phyloP scores from a whole-genome alignment of 495 filamentous ascomycete species.

The Penicillium tannophilum region DNA sequence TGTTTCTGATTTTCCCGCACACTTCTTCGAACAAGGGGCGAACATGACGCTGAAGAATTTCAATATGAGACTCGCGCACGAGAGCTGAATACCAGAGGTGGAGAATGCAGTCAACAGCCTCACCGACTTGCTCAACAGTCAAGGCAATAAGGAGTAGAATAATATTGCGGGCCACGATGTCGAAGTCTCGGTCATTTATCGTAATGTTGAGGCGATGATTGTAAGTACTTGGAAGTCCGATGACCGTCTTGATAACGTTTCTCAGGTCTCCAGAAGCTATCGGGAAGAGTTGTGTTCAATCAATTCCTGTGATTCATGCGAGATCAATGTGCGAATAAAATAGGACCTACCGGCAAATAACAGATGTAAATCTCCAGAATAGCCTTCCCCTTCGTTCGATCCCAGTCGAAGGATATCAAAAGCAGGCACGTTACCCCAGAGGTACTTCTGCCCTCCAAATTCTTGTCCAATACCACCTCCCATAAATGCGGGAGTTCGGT shows the following conservation, averaged over 20 bases:
- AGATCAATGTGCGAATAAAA: too few relatives aligned
- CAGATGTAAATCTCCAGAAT: constrained; percentile 32
- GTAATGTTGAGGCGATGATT: constrained; percentile 22
- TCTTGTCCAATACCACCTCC: not conserved
- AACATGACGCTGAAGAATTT: constrained; percentile 19
- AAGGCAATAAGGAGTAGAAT: constrained; percentile 46
- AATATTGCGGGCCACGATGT: constrained; percentile 46
- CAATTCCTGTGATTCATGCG: too few relatives aligned
- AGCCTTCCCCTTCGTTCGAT: constrained; percentile 45
- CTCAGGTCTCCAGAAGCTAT: constrained; percentile 51
- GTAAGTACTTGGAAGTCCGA: constrained; percentile 31
- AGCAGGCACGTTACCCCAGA: constrained; percentile 47
- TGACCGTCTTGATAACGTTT: constrained; percentile 45
- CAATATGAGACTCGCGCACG: constrained; percentile 20
- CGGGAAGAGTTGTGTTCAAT: not conserved
- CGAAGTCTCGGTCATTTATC: constrained; percentile 46
- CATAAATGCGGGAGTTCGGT: not conserved
- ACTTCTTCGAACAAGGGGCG: constrained; percentile 31
- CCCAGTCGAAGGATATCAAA: constrained; percentile 43
- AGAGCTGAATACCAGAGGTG: constrained; percentile 44
- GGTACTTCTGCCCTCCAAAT: constrained; percentile 12
- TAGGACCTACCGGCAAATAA: constrained; percentile 42
- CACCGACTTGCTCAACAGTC: constrained; percentile 12
- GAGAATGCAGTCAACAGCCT: constrained; percentile 31
- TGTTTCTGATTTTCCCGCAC: constrained; percentile 10